Base-by-base conservation (phyloP, 768 basidiomycete genomes). In the Leccinum rimulosum region DNA sequence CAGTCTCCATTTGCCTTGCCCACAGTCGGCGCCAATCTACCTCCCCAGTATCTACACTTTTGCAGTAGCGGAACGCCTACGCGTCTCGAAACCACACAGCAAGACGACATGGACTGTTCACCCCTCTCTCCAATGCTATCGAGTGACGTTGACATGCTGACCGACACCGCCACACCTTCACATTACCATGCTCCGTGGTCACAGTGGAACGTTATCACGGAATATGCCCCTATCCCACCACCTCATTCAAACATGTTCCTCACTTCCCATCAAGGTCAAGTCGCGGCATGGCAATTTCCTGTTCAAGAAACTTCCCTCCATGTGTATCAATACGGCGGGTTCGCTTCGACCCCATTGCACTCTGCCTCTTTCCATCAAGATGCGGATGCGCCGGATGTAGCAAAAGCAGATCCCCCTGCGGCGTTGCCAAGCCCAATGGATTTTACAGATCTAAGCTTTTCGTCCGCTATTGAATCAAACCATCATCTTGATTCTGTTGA, bases 121-220 rank as follows among this genome's bases (percentile, higher is more conserved):
- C 62, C 62, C 12, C 22, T 50, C 25, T 64, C 54, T 6, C 55
- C 63, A 6, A 22, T 22, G 22, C 22, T 22, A 22, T 22, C 22
- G 22, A n/a, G 28, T 9, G 64, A 65, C 50, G 45, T 59, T 14
- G 64, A 66, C 22, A 66, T 66, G 55, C 43, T 58, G 27, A 52
- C 56, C 12, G 60, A 66, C n/a, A 28, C 28, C 2, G 10, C 43
- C 7, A 14, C 55, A 33, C 52, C 55, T 11, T 27, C 49, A 19
- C 43, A 50, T 17, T 31, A 54, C 43, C 47, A 28, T 12, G 22
- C 45, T 2, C 48, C 50, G 3, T 62, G 45, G 43, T n/a, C 45
- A 4, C 43, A 33, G 0, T 62, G 64, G 61, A 63, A 40, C 7
- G 22, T 36, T 7, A 15, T 38, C n/a, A 19, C 35, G 1, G 54